Base-by-base conservation (phyloP, 75 land plant species). In the Sequoia sempervirens region DNA sequence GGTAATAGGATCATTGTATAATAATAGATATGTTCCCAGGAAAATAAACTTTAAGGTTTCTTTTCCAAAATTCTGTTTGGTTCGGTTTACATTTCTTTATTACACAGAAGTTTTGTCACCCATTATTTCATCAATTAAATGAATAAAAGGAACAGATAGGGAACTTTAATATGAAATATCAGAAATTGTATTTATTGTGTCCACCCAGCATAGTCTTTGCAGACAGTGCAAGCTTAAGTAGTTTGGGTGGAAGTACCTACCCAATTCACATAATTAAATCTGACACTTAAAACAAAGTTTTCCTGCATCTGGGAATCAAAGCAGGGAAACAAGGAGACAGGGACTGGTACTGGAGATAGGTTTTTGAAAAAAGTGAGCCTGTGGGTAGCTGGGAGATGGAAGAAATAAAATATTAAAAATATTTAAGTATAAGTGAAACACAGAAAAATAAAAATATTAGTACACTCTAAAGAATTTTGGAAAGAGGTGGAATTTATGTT, bases 1-100 rank as follows among this genome's bases (percentile, higher is more conserved):
- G 99, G 99, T 97, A 36, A 46, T 80, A 28, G 4, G 84, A 9
- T 18, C 36, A 53, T 53, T 36, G 34, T 2, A 32, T 30, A 50
- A 50, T 40, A 50, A 12, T 13, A 12, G 53, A 34, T 54, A 54
- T 81, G 38, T 58, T 81, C 40, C 40, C 20, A 54, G 37, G 15
- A 78, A 78, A 78, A 9, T 26, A 26, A 45, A 43, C 50, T 78
- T 43, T 11, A 13, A 78, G 45, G 4, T 43, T 78, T 43, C 32
- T 45, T 17, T 76, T 41, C 37, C 4, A 10, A 78, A 26, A 41
- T n/a, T 20, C 0, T 10, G 14, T 26, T 45, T 43, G 13, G 66
- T 61, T 61, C 26, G 15, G 11, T 14, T 11, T 78, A 45, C 28
- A 30, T 43, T 75, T 15, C 2, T 75, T 20, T 43, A 52, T 43